These are phyloP conservation scores for Cystobasidium slooffiae DNA, from an alignment of 1,284 basidiomycete genomes.

Conservation along the genomic window DNA sequence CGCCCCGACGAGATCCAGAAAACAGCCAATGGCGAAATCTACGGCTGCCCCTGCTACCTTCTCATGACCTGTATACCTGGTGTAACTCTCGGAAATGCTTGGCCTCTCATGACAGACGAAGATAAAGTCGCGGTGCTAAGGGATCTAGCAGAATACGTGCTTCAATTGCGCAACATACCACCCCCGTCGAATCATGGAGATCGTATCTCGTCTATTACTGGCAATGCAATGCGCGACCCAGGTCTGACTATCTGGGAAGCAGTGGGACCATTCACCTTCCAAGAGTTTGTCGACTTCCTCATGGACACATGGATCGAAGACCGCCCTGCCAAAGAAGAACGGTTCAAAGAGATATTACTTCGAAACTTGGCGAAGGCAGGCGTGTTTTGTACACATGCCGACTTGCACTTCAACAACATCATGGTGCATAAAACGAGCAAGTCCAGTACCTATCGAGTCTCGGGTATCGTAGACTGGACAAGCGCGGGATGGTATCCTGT, in stretches of 20 bases:
- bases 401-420: slow-evolving; percentile 6
- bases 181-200: background rate
- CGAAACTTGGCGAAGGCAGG: background rate
- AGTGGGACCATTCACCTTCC: background rate
- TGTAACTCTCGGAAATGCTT: background rate
- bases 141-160: background rate
- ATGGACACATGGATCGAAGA: background rate
- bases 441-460: background rate
- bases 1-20: background rate
- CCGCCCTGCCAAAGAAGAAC: background rate
- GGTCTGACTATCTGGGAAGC: background rate
- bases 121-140: background rate
- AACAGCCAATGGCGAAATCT: no score
- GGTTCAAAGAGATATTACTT: background rate
- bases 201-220: background rate
- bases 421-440: background rate
- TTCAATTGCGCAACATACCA: background rate
- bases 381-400: background rate
- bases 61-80: background rate
- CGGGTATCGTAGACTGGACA: slow-evolving; percentile 4
- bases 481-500: background rate
- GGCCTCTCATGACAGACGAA: background rate
- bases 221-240: background rate
- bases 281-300: background rate
- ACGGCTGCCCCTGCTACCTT: no score